A percentile compares a stretch with the other conserved stretches of the same genome.
Evolutionary conservation across 345 rosid species (phyloP).

Genomic region (Anastatica hierochuntica): DNA sequence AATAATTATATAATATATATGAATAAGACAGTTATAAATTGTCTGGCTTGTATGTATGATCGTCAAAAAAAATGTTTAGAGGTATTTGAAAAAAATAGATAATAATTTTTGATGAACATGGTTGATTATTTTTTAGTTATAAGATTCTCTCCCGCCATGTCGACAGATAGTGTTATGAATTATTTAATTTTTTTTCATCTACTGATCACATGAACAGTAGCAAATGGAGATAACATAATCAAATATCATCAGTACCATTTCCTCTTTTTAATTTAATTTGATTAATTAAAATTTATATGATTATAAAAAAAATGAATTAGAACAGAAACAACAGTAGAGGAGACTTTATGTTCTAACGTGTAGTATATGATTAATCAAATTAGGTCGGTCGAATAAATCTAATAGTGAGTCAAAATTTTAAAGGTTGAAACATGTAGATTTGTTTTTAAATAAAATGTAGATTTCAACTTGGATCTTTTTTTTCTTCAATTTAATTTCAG

Average conservation of each 20-base stretch:
- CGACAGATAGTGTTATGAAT: conserved; percentile 16
- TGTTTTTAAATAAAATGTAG: background rate
- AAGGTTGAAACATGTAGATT: conserved; percentile 32
- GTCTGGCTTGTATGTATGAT: conserved; percentile 19
- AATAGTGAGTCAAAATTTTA: conserved; percentile 18
- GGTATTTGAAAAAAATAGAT: background rate
- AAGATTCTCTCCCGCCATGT: conserved; percentile 13
- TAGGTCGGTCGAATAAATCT: conserved; percentile 29
- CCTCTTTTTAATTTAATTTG: conserved; percentile 10
- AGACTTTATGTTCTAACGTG: conserved; percentile 30
- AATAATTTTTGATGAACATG: conserved; percentile 11
- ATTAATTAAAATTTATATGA: background rate
- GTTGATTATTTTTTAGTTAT: conserved; percentile 3
- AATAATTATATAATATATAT: background rate
- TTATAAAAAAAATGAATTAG: background rate
- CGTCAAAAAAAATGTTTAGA: conserved; percentile 19
- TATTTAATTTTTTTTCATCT: background rate
- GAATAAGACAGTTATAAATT: conserved; percentile 15
- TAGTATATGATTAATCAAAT: conserved; percentile 25
- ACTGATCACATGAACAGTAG: conserved; percentile 27
- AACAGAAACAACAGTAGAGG: conserved; percentile 23
- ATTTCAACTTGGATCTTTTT: conserved; percentile 8
- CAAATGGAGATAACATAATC: conserved; percentile 28
- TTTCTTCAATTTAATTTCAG: background rate
- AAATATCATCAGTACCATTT: conserved; percentile 26